Evolutionary conservation across 1,284 basidiomycete species (phyloP), one percentile per base, ranked within the genome.

Genomic region (Sphaerobolus stellatus): DNA sequence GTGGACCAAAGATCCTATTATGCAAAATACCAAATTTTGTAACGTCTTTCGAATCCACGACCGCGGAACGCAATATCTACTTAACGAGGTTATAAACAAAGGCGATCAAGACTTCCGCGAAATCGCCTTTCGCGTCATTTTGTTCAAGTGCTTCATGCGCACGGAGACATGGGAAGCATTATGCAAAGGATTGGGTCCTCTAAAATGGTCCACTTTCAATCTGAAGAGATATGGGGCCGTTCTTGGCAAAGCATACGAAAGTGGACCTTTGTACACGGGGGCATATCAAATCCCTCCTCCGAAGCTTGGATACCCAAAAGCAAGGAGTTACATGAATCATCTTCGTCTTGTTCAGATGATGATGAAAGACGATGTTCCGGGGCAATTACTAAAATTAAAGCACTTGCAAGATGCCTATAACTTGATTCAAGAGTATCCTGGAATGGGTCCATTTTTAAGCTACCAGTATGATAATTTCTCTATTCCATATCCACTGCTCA

Each of bases 201-300:
- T 83, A 36, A 80, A 75, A 33, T 83, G 81, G 78, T 60, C 68
- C 45, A 66, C 64, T 11, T 88, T 80, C 61, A 64, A 75, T 40
- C 74, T 76, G 9, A 61, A 67, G 9, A 62, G 70, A 18, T 88
- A 86, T 58, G 64, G 69, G 44, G 62, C 60, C 4, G 77, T 84
- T 27, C 73, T 88, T 20, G 64, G 66, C 11, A 56, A 62, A 13
- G 72, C 77, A 18, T 71, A 72, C 51, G 57, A 68, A 24, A 58
- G 75, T 11, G 62, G 66, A 43, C 47, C 74, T 3, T 70, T 88
- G 20, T 86, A 85, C 60, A 85, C 84, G 0, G 76, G 75, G n/a
- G 75, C 84, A 11, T 88, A 82, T 68, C 79, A 82, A 63, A 85
- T 85, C 61, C 81, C 83, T 1, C 76, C 79, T 5, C 81, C 83